Conservation (phyloP, 768 basidiomycete genomes). For the Hericium alpestre region DNA sequence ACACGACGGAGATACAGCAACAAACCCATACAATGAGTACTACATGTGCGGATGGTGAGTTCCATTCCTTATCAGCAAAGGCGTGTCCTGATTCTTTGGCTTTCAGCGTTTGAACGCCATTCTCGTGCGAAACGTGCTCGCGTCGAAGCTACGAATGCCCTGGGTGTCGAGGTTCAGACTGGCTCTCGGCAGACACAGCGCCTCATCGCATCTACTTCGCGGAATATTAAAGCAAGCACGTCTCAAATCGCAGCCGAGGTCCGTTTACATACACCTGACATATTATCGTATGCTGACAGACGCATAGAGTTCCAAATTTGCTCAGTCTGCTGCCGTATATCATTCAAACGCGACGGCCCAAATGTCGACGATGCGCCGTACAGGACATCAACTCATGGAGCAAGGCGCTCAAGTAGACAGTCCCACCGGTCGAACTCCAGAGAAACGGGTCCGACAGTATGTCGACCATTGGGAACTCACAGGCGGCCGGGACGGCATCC, state of each 20-base stretch:
- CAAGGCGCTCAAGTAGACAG: constrained; percentile 53
- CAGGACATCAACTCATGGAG: constrained; percentile 39
- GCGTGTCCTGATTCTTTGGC: background rate
- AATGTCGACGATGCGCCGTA: constrained; percentile 39
- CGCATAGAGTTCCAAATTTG: constrained; percentile 32
- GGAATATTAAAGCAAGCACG: constrained; percentile 33
- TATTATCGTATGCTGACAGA: constrained; percentile 1
- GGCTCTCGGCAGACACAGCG: constrained; percentile 43
- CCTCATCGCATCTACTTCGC: constrained; percentile 39
- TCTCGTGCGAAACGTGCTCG: constrained; percentile 57
- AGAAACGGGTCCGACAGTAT: constrained; percentile 64
- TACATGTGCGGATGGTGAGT: constrained; percentile 36
- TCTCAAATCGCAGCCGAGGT: constrained; percentile 44
- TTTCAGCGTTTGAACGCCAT: constrained; percentile 50
- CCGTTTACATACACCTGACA: constrained; percentile 11
- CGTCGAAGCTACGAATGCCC: constrained; percentile 42
- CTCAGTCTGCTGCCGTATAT: constrained; percentile 32
- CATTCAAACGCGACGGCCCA: constrained; percentile 30
- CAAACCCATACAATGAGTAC: constrained; percentile 34
- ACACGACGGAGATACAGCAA: constrained; percentile 42
- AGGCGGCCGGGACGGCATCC: constrained; percentile 45
- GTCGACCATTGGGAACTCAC: constrained; percentile 66
- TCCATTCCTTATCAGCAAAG: background rate
- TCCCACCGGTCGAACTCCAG: constrained; percentile 66
- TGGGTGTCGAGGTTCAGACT: constrained; percentile 40